These are phyloP conservation scores for Fusarium foetens DNA, from an alignment of 2,329 filamentous ascomycete species.

Conservation along the genomic window DNA sequence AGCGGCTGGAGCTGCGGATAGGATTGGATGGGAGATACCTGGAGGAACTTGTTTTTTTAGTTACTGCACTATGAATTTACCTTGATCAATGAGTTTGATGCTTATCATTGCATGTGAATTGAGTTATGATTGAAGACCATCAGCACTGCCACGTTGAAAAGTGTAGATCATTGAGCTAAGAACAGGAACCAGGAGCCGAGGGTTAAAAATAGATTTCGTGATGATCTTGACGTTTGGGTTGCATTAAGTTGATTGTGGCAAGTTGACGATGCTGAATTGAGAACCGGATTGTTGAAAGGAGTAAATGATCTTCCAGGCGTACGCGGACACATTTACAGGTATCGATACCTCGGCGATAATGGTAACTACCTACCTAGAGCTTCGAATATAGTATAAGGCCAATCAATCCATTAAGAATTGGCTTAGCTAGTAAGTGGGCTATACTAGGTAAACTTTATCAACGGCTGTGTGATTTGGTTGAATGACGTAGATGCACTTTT, in stretches of 20 bases:
- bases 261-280: neutral
- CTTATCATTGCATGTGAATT: neutral
- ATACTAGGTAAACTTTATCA: neutral
- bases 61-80: neutral
- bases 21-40: slow-evolving; percentile 19
- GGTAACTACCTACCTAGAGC: neutral
- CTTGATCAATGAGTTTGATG: neutral
- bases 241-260: slow-evolving; percentile 2
- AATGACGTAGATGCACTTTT: slow-evolving; percentile 7
- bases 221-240: slow-evolving; percentile 6
- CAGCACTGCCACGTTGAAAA: slow-evolving; percentile 21
- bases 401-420: neutral
- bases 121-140: neutral
- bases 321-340: neutral
- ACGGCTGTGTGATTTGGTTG: neutral
- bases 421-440: neutral
- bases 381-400: neutral
- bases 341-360: neutral
- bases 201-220: slow-evolving; percentile 26
- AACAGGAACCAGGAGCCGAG: neutral
- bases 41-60: slow-evolving; percentile 11
- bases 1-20: slow-evolving; percentile 23
- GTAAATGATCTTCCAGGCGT: neutral
- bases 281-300: neutral
- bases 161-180: slow-evolving; percentile 3